These are phyloP conservation scores for Candida chilensis DNA, from an alignment of 805 yeast genomes.

Conservation along the genomic window DNA sequence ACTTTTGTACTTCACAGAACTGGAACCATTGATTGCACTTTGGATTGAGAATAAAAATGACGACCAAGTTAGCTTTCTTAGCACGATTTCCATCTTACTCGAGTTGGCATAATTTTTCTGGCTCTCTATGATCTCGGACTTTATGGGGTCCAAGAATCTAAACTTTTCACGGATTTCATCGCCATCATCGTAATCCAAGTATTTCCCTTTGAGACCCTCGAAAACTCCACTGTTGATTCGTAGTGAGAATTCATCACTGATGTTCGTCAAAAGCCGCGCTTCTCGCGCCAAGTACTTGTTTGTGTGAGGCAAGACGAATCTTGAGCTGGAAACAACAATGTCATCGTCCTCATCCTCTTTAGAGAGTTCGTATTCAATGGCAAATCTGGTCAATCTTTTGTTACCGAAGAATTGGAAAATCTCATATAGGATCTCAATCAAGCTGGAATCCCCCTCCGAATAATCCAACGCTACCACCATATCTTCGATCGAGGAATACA, in stretches of 20 bases:
- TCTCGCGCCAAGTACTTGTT: not conserved
- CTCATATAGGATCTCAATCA: conserved; percentile 40
- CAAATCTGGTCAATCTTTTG: conserved; percentile 39
- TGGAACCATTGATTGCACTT: conserved; percentile 1
- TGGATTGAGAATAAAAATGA: no score
- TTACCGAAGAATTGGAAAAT: conserved; percentile 41
- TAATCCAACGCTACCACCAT: conserved; percentile 55
- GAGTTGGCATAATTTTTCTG: conserved; percentile 1
- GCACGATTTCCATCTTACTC: not conserved
- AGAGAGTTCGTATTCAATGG: conserved; percentile 50
- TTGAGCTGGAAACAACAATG: conserved; percentile 3
- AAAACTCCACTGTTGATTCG: no score
- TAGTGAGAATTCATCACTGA: not conserved
- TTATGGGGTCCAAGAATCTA: conserved; percentile 19
- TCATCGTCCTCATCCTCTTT: conserved; percentile 34
- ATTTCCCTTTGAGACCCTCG: no score
- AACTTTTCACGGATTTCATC: no score
- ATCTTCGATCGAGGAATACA: conserved; percentile 36
- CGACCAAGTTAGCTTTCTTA: not conserved
- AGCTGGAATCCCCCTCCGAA: conserved; percentile 55
- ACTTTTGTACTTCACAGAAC: no score
- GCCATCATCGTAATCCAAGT: no score
- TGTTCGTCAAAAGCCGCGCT: conserved; percentile 1
- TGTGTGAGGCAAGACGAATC: conserved; percentile 3
- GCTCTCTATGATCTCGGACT: conserved; percentile 16